These are phyloP conservation scores for Phalaenopsis hybrid DNA, from an alignment of 116 monocot species.

Conservation along the genomic window DNA sequence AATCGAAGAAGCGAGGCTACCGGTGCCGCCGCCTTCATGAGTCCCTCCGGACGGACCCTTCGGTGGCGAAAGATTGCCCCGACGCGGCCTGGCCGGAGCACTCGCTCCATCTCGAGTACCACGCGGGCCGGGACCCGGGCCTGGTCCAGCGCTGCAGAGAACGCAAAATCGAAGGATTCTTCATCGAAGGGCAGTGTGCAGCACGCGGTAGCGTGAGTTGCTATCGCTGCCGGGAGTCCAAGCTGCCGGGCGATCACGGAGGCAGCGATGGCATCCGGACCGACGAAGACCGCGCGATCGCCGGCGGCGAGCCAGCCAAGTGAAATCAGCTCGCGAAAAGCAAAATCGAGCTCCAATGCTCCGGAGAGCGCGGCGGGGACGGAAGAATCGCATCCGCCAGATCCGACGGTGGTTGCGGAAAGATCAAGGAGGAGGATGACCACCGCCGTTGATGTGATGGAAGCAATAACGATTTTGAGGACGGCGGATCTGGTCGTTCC, in stretches of 20 bases:
- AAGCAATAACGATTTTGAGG: constrained; percentile 8
- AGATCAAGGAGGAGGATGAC: constrained; percentile 10
- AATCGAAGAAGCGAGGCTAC: constrained; percentile 24
- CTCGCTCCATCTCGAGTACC: constrained; percentile 36
- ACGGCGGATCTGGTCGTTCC: constrained; percentile 8
- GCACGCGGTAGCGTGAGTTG: constrained; percentile 13
- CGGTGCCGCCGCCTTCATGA: constrained; percentile 27
- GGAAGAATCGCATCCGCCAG: constrained; percentile 11
- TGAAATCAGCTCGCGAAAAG: constrained; percentile 15
- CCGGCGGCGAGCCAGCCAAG: constrained; percentile 13
- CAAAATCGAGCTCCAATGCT: constrained; percentile 6
- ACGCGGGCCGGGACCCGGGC: constrained; percentile 37
- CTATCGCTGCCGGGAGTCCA: constrained; percentile 3
- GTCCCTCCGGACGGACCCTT: constrained; percentile 2
- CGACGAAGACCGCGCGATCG: constrained; percentile 20
- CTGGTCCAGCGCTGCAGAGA: constrained; percentile 26
- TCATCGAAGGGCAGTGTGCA: constrained; percentile 19
- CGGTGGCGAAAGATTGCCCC: constrained; percentile 18
- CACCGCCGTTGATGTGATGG: neutral
- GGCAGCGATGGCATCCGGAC: constrained; percentile 10
- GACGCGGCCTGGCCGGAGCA: constrained; percentile 29
- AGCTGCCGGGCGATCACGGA: neutral
- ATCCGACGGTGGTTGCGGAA: neutral
- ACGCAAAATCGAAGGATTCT: constrained; percentile 29
- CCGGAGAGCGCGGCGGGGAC: constrained; percentile 1